Evolutionary conservation across 2,329 filamentous ascomycete species (phyloP).

Genomic region (Erysiphe neolycopersici): DNA sequence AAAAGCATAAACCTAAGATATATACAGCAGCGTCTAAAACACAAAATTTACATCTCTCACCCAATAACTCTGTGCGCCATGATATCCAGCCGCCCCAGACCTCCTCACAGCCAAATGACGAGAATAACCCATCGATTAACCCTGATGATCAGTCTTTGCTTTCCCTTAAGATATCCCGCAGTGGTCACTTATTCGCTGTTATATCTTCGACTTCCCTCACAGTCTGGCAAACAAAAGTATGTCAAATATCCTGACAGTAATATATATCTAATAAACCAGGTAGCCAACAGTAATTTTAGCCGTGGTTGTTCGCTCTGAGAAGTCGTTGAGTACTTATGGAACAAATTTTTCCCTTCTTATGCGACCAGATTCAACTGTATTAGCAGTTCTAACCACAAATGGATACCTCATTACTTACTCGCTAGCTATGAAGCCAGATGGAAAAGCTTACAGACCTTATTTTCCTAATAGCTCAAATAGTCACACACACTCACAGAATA

Average conservation of each 20-base stretch:
- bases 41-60: constrained; percentile 30
- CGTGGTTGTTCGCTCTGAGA: constrained; percentile 53
- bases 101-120: constrained; percentile 2
- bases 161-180: constrained; percentile 50
- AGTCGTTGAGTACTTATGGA: constrained; percentile 62
- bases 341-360: constrained; percentile 63
- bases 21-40: constrained; percentile 26
- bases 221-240: constrained; percentile 89
- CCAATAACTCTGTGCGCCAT: constrained; percentile 20
- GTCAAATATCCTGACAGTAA: constrained; percentile 6
- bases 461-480: constrained; percentile 43
- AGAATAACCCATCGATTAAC: constrained; percentile 2
- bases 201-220: constrained; percentile 66
- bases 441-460: constrained; percentile 60
- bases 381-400: constrained; percentile 64
- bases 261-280: constrained; percentile 3
- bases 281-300: constrained; percentile 77
- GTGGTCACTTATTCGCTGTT: constrained; percentile 62
- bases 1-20: constrained; percentile 1
- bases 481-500: constrained; percentile 32
- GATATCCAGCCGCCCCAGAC: constrained; percentile 1
- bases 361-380: constrained; percentile 72
- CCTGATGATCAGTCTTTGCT: constrained; percentile 34
- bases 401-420: constrained; percentile 92
- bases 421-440: constrained; percentile 56